Conservation (phyloP, 2,329 filamentous ascomycete species). For the Xylaria polymorpha region DNA sequence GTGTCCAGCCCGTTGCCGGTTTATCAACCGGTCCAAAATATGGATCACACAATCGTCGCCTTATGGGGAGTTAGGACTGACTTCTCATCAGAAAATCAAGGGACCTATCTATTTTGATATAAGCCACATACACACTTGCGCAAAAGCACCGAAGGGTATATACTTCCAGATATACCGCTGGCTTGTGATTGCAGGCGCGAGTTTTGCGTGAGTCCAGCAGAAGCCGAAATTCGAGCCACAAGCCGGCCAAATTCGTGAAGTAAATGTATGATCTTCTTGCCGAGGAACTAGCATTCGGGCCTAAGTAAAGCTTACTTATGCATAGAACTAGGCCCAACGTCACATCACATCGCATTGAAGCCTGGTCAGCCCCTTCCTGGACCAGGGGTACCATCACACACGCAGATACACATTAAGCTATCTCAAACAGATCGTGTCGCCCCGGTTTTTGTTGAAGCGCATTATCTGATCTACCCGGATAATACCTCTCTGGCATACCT, state of each 20-base stretch:
- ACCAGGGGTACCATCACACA: slow-evolving; percentile 50
- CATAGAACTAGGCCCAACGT: slow-evolving; percentile 49
- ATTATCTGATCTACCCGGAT: slow-evolving; percentile 43
- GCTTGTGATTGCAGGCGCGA: not conserved
- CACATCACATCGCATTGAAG: slow-evolving; percentile 54
- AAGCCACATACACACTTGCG: not conserved
- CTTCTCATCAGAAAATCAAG: slow-evolving; percentile 4
- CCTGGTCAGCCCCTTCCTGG: slow-evolving; percentile 51
- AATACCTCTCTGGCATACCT: slow-evolving; percentile 31
- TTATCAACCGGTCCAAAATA: slow-evolving; percentile 15
- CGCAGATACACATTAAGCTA: slow-evolving; percentile 42
- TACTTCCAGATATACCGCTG: not conserved
- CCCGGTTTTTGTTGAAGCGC: slow-evolving; percentile 42
- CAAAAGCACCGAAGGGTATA: not conserved
- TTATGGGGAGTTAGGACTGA: slow-evolving; percentile 9
- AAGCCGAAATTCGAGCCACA: not conserved
- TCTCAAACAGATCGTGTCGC: slow-evolving; percentile 48
- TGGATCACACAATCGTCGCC: not conserved
- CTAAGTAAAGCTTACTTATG: slow-evolving; percentile 40
- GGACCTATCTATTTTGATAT: not conserved
- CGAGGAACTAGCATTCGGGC: slow-evolving; percentile 27
- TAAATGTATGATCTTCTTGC: slow-evolving; percentile 34
- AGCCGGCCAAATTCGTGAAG: slow-evolving; percentile 4
- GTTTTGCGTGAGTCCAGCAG: slow-evolving; percentile 1
- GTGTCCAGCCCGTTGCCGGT: slow-evolving; percentile 30